phyloP scores from a whole-genome alignment of 2,329 filamentous ascomycete genomes.

The Sporothrix brasiliensis region DNA sequence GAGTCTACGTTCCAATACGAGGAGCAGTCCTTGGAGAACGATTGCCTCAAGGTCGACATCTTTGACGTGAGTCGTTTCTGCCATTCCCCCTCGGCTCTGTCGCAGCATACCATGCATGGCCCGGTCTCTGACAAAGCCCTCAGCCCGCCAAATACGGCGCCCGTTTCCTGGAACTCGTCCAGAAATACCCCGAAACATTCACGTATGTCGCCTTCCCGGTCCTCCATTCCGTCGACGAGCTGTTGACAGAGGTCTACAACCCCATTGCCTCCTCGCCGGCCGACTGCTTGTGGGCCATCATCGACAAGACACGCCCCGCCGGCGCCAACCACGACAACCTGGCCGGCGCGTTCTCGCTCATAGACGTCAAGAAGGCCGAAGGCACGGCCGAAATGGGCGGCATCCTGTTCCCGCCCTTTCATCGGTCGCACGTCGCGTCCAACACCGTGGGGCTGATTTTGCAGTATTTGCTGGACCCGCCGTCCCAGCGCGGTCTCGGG shows the following conservation, averaged over 20 bases:
- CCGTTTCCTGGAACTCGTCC: background rate
- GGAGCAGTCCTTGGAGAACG: background rate
- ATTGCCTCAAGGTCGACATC: background rate
- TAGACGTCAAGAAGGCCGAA: background rate
- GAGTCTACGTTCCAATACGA: background rate
- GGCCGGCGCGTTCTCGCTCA: constrained; percentile 20
- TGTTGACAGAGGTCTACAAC: constrained; percentile 21
- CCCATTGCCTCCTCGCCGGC: background rate
- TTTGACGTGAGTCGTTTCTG: background rate
- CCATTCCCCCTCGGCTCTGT: background rate
- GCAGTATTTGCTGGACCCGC: constrained; percentile 26
- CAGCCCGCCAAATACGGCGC: constrained; percentile 16
- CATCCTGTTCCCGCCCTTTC: constrained; percentile 28
- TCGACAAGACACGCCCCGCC: constrained; percentile 2
- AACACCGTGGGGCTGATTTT: constrained; percentile 27
- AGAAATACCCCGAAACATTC: constrained; percentile 19
- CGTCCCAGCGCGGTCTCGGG: constrained; percentile 4
- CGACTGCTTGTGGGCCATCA: constrained; percentile 23
- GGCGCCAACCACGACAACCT: background rate
- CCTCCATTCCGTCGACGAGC: constrained; percentile 8
- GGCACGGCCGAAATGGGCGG: constrained; percentile 24
- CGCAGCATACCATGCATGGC: too few relatives aligned
- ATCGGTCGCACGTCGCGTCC: constrained; percentile 26
- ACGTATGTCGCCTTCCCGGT: constrained; percentile 22
- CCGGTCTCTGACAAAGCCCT: background rate